Evolutionary conservation across 306 rosid genomes (phyloP), one percentile per base, ranked within the genome.

Genomic region (Arachis hypogaea): DNA sequence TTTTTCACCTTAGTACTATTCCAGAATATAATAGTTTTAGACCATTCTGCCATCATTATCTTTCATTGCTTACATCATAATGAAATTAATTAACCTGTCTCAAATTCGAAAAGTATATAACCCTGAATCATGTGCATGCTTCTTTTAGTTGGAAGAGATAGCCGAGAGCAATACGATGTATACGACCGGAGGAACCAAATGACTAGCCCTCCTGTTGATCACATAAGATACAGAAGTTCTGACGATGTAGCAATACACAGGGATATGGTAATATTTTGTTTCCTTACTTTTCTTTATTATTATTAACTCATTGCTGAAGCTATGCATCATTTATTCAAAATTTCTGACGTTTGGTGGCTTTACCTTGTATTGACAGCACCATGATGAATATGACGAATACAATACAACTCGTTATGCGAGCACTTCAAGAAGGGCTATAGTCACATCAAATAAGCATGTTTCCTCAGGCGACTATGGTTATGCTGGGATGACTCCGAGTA

Each of bases 131-230:
- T 76, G 75, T 77, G 58, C 70, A 77, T 79, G 63, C 62, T 66
- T 79, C 58, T 80, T 88, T 74, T 81, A 95, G 99, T 77, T 74
- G 98, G 96, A 63, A 95, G 85, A 79, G 98, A 92, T 78, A 82
- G 87, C 71, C 89, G 97, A 76, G 99, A 92, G 69, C 86, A 90
- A 82, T 87, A 85, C 66, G 99, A 95, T 86, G 88, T 83, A 59
- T 86, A 87, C 82, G 75, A 92, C 38, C 81, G 97, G 68, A 90
- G 88, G 82, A 90, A 88, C 73, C 85, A 74, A 18, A 36, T 86
- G 28, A 79, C 98, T 73, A 85, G 88, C 81, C 99, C 99, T 62
- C 89, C 52, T 50, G 81, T 55, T 65, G 96, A 92, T 77, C 86
- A 69, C 66, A 14, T 76, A 79, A 94, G 73, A 77, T 87, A 83